Conservation (phyloP, 345 rosid species). For the Salix arbutifolia region DNA sequence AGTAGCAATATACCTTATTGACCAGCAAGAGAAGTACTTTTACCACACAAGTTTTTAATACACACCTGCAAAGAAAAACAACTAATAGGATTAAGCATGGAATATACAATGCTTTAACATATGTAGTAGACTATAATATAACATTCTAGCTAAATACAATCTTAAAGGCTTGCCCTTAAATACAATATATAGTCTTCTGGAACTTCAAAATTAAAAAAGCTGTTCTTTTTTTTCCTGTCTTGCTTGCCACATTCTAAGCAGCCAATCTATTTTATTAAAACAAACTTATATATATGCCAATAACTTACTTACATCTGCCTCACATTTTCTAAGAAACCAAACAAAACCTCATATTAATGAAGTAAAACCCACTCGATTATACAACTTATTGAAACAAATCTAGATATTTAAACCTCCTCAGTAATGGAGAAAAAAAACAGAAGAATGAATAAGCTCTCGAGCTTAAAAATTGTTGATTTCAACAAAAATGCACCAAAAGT, state of each 20-base stretch:
- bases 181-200: background rate
- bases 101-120: background rate
- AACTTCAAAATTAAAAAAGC: background rate
- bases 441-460: background rate
- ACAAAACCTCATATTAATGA: background rate
- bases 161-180: background rate
- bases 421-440: too few relatives aligned
- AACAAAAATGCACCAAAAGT: background rate
- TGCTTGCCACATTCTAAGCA: background rate
- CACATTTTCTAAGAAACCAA: background rate
- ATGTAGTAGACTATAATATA: background rate
- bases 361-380: too few relatives aligned
- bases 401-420: background rate
- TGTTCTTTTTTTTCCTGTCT: background rate
- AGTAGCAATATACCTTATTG: conserved; percentile 10
- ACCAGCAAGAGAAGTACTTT: conserved; percentile 10
- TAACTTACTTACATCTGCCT: background rate
- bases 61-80: conserved; percentile 6
- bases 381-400: background rate
- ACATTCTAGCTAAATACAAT: background rate
- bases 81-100: background rate
- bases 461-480: background rate
- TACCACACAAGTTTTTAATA: conserved; percentile 19
- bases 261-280: background rate
- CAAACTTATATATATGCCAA: background rate